Evolutionary conservation across 192 early-diverging fungal genomes (phyloP).

Genomic region (Obelidium mucronatum): DNA sequence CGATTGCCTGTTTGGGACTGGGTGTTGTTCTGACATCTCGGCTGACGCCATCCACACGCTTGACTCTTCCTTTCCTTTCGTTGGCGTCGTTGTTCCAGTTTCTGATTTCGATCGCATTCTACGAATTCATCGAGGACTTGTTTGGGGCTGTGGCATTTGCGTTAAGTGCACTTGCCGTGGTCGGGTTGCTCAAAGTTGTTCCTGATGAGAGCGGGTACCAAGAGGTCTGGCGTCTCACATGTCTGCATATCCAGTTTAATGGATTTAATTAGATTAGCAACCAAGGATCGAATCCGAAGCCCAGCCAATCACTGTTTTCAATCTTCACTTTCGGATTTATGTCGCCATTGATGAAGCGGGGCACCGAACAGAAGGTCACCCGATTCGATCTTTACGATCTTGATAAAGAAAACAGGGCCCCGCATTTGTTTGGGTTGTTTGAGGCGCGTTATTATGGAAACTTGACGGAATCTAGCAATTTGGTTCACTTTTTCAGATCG

Average conservation of each 20-base stretch:
- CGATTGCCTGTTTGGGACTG: too few species aligned
- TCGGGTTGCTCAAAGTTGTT: neutral
- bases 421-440: slow-evolving; percentile 16
- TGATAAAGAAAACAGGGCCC: slow-evolving; percentile 5
- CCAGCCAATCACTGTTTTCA: neutral
- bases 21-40: too few species aligned
- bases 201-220: neutral
- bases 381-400: slow-evolving; percentile 20
- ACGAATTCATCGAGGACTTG: too few species aligned
- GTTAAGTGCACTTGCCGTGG: too few species aligned
- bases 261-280: too few species aligned
- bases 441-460: neutral
- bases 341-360: slow-evolving; percentile 10
- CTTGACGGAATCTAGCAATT: neutral
- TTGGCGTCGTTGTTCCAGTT: too few species aligned
- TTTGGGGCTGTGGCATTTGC: too few species aligned
- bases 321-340: slow-evolving; percentile 17
- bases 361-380: neutral
- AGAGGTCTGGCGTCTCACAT: too few species aligned
- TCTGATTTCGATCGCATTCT: too few species aligned
- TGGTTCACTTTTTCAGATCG: slow-evolving; percentile 15
- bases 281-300: neutral
- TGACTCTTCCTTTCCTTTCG: too few species aligned
- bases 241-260: too few species aligned
- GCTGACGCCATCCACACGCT: too few species aligned